A percentile compares a stretch with the other conserved stretches of the same genome.
phyloP scores from a whole-genome alignment of 31 red algal species.

The Porphyra umbilicalis region DNA sequence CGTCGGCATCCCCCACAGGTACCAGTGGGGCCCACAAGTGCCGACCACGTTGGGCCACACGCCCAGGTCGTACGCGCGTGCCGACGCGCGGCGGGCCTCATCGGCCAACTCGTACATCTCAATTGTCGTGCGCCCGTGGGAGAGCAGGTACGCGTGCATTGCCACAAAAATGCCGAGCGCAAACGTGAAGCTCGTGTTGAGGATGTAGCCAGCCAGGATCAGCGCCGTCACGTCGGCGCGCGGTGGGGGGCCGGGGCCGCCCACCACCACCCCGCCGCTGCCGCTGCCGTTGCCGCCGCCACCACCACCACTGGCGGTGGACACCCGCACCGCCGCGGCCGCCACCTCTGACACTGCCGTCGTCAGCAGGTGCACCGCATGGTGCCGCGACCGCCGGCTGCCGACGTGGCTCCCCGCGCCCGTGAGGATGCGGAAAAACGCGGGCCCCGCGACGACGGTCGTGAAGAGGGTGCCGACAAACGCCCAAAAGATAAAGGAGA shows the following conservation, averaged over 20 bases:
- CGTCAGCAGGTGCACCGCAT: background rate
- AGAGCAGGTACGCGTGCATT: slow-evolving; percentile 68
- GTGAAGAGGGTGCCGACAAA: slow-evolving; percentile 60
- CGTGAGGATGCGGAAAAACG: slow-evolving; percentile 18
- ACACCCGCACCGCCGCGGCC: background rate
- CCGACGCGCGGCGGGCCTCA: slow-evolving; percentile 21
- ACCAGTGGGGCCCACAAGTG: background rate
- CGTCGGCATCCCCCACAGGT: background rate
- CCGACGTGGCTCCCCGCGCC: background rate
- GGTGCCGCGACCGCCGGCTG: background rate
- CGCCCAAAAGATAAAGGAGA: slow-evolving; percentile 66
- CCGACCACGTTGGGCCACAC: slow-evolving; percentile 31
- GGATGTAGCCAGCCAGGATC: slow-evolving; percentile 59
- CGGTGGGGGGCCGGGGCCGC: background rate
- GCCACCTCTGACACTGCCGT: background rate
- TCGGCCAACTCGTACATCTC: slow-evolving; percentile 89
- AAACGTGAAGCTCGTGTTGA: slow-evolving; percentile 46
- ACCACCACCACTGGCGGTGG: too few species aligned
- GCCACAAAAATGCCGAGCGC: slow-evolving; percentile 68
- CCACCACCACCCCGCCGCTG: background rate
- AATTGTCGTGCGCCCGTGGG: slow-evolving; percentile 75
- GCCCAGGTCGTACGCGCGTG: slow-evolving; percentile 60
- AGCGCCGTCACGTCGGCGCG: slow-evolving; percentile 4
- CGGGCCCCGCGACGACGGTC: slow-evolving; percentile 35
- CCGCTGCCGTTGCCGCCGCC: too few species aligned